A percentile compares a stretch with the other conserved stretches of the same genome.
Evolutionary conservation across 1,139 yeast genomes (phyloP).

Genomic region (Blastobotrys persicus): DNA sequence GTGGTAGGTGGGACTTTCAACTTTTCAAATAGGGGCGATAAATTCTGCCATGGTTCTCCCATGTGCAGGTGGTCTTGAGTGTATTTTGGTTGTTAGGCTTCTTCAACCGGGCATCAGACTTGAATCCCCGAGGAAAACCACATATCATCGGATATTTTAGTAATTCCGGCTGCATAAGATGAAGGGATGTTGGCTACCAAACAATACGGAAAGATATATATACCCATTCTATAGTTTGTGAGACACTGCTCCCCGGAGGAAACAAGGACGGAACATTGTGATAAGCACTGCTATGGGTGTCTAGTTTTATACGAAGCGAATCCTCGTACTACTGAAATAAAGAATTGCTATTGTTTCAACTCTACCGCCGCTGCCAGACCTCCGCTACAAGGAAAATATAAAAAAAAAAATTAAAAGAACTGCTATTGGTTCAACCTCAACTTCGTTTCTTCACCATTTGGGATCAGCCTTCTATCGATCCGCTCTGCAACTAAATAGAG

Average conservation of each 20-base stretch:
- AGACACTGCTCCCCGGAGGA: not conserved
- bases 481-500: no score
- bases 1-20: not conserved
- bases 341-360: no score
- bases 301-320: not conserved
- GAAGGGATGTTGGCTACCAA: not conserved
- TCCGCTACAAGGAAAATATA: no score
- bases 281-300: no score
- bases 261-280: no score
- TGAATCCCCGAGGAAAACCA: not conserved
- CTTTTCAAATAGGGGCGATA: not conserved
- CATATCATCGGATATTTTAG: not conserved
- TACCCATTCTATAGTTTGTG: not conserved
- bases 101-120: not conserved
- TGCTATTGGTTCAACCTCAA: no score
- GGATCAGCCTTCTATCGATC: no score
- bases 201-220: not conserved
- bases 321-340: no score
- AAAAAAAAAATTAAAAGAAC: no score
- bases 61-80: not conserved
- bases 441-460: no score
- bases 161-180: not conserved
- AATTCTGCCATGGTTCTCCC: not conserved
- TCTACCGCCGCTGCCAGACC: no score
- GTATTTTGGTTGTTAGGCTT: not conserved